Percentiles rank a stretch among this genome's conserved stretches.
phyloP scores from a whole-genome alignment of 768 basidiomycete species.

The Tubosaeta sp. region DNA sequence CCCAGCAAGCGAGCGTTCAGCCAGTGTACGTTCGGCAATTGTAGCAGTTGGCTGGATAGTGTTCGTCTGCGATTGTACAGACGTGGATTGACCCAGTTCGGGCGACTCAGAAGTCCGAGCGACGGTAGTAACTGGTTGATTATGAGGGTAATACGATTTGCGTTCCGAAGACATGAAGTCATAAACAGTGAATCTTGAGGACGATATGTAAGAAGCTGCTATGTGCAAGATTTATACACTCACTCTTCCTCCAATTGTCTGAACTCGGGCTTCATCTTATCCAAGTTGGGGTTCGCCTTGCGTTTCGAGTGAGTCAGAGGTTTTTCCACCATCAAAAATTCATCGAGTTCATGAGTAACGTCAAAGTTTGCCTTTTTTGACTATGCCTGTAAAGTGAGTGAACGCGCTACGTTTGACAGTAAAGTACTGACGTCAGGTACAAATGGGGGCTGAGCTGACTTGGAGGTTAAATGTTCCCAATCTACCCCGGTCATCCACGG shows the following conservation, averaged over 20 bases:
- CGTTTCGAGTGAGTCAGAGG: constrained; percentile 94
- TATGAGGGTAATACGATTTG: constrained; percentile 85
- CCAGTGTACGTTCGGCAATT: constrained; percentile 36
- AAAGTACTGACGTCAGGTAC: constrained; percentile 81
- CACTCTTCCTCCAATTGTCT: constrained; percentile 92
- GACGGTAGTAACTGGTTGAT: constrained; percentile 50
- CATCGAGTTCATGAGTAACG: constrained; percentile 94
- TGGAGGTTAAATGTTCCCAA: constrained; percentile 75
- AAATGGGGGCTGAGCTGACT: constrained; percentile 73
- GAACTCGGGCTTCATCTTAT: constrained; percentile 87
- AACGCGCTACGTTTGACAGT: not conserved
- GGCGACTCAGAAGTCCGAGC: constrained; percentile 27
- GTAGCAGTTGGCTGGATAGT: constrained; percentile 42
- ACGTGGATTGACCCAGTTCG: constrained; percentile 24
- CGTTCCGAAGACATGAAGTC: constrained; percentile 74
- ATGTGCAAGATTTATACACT: constrained; percentile 22
- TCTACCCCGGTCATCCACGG: constrained; percentile 83
- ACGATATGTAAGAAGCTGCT: constrained; percentile 7
- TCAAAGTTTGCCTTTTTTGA: constrained; percentile 98
- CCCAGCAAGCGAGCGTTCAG: constrained; percentile 40
- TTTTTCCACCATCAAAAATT: constrained; percentile 96
- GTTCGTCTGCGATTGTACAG: constrained; percentile 35
- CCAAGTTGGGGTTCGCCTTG: constrained; percentile 79
- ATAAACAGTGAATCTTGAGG: constrained; percentile 79
- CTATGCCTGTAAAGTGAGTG: constrained; percentile 37